Conservation (phyloP, 139 green algal species). For the Marvania coccoides region DNA sequence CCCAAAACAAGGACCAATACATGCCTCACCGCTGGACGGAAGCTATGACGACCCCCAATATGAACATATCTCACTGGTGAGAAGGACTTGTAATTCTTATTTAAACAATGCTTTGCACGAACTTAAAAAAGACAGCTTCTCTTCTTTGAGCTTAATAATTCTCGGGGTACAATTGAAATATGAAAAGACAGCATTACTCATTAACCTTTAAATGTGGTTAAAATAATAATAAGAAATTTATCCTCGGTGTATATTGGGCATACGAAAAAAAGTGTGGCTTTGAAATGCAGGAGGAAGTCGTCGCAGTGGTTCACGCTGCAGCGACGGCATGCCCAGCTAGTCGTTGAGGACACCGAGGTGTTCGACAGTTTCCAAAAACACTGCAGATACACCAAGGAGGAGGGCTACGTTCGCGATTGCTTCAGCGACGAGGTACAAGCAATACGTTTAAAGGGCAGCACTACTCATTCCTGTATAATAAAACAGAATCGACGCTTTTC, state of each 20-base stretch:
- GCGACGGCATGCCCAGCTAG: conserved; percentile 11
- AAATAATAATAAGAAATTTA: too few species aligned
- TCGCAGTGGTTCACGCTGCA: conserved; percentile 22
- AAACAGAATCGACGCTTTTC: background rate
- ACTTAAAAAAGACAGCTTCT: too few species aligned
- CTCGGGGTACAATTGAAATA: too few species aligned
- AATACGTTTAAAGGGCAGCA: too few species aligned
- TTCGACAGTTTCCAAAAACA: conserved; percentile 23
- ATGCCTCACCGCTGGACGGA: background rate
- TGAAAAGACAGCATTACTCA: too few species aligned
- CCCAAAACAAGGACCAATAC: background rate
- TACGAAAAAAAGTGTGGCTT: too few species aligned
- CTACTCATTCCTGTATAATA: background rate
- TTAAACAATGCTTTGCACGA: too few species aligned
- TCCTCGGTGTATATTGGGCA: too few species aligned
- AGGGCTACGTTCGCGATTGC: conserved; percentile 17
- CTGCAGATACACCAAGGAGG: conserved; percentile 6
- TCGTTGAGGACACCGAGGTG: conserved; percentile 16
- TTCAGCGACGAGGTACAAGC: conserved; percentile 11
- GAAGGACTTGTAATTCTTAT: too few species aligned
- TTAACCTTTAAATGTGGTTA: too few species aligned
- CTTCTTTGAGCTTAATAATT: too few species aligned
- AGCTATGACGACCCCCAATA: background rate
- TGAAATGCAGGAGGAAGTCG: conserved; percentile 22
- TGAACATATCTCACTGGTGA: background rate